Percentiles rank a stretch among this genome's conserved stretches.
These are phyloP conservation scores for Monosporascus sp. DNA, from an alignment of 2,329 filamentous ascomycete genomes.

Conservation along the genomic window DNA sequence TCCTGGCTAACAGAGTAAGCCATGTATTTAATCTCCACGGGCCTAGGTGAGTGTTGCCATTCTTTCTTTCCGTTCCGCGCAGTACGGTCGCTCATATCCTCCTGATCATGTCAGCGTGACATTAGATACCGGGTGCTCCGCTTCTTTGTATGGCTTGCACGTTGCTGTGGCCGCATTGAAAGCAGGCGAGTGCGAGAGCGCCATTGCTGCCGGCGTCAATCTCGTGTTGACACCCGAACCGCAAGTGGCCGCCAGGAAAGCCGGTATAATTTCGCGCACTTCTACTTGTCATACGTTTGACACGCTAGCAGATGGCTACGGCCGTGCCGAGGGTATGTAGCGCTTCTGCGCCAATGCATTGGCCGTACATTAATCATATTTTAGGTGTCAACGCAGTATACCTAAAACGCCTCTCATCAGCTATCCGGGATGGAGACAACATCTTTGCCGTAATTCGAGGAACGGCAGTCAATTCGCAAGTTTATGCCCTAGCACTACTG, in stretches of 20 bases:
- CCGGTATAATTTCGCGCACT: slow-evolving; percentile 30
- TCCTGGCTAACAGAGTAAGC: slow-evolving; percentile 27
- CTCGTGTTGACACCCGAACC: slow-evolving; percentile 15
- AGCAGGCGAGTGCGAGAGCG: slow-evolving; percentile 15
- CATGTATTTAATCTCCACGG: slow-evolving; percentile 29
- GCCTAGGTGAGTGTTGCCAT: slow-evolving; percentile 13
- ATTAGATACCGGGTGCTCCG: slow-evolving; percentile 29
- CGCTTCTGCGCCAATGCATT: too few species aligned
- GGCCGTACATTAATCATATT: too few species aligned
- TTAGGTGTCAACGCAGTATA: slow-evolving; percentile 37
- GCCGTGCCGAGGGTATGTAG: slow-evolving; percentile 46
- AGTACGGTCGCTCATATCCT: background rate
- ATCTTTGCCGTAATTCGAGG: slow-evolving; percentile 12
- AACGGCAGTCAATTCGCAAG: slow-evolving; percentile 13
- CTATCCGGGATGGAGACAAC: slow-evolving; percentile 24
- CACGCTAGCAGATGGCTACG: slow-evolving; percentile 43
- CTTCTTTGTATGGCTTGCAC: slow-evolving; percentile 20
- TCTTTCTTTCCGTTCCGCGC: background rate
- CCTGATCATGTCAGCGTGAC: slow-evolving; percentile 15
- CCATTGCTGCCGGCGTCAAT: slow-evolving; percentile 19
- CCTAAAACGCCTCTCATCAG: slow-evolving; percentile 37
- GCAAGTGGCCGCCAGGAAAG: slow-evolving; percentile 13
- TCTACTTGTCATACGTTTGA: slow-evolving; percentile 36
- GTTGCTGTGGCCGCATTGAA: slow-evolving; percentile 10
- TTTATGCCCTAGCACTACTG: background rate